A percentile compares a stretch with the other conserved stretches of the same genome.
phyloP scores from a whole-genome alignment of 2,329 filamentous ascomycete genomes.

The Penicillium sp. region DNA sequence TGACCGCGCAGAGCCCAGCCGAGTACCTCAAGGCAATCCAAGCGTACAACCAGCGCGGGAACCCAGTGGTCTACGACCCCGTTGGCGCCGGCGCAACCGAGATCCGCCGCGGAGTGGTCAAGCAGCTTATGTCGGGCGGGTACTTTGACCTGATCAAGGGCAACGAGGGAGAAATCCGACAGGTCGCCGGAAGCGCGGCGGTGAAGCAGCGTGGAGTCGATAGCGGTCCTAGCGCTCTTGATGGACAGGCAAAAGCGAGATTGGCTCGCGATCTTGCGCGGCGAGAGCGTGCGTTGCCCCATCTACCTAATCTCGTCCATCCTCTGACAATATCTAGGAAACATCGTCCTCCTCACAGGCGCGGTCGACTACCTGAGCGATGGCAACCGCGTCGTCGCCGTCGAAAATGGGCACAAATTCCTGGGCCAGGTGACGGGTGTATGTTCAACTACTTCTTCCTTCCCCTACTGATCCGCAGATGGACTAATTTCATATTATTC shows the following conservation, averaged over 20 bases:
- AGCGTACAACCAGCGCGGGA: slow-evolving; percentile 78
- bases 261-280: slow-evolving; percentile 71
- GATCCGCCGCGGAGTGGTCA: slow-evolving; percentile 73
- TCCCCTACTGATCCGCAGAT: not conserved
- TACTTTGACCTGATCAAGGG: slow-evolving; percentile 92
- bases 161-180: slow-evolving; percentile 85
- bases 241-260: slow-evolving; percentile 59
- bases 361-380: slow-evolving; percentile 77
- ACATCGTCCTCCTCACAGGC: slow-evolving; percentile 83
- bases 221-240: slow-evolving; percentile 64
- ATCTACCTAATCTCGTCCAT: not conserved
- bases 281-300: slow-evolving; percentile 58
- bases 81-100: slow-evolving; percentile 86
- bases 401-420: slow-evolving; percentile 76
- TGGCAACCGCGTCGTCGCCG: slow-evolving; percentile 67
- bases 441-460: slow-evolving; percentile 21
- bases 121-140: slow-evolving; percentile 71
- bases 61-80: slow-evolving; percentile 83
- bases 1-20: slow-evolving; percentile 73
- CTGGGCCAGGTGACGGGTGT: slow-evolving; percentile 53
- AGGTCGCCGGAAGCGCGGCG: slow-evolving; percentile 65
- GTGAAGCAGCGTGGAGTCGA: slow-evolving; percentile 84
- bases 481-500: not conserved
- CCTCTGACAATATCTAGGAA: slow-evolving; percentile 39
- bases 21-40: slow-evolving; percentile 75